These are phyloP conservation scores for Potentilla sterilis DNA, from an alignment of 306 rosid genomes.

Conservation along the genomic window DNA sequence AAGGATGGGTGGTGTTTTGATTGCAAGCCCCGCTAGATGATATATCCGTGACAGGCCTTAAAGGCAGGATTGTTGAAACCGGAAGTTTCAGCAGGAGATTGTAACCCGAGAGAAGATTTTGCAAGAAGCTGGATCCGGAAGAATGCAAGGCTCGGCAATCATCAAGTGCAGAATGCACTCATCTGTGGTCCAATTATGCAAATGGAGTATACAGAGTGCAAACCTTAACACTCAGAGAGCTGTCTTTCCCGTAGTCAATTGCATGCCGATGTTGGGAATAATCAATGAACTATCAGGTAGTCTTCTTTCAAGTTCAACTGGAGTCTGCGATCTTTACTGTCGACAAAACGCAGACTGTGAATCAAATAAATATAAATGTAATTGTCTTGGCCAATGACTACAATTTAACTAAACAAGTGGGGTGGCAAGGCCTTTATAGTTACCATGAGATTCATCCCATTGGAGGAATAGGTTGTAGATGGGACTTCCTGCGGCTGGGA, in stretches of 20 bases:
- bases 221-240: slow-evolving; percentile 42
- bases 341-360: slow-evolving; percentile 20
- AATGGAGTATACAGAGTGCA: slow-evolving; percentile 4
- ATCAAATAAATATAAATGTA: neutral
- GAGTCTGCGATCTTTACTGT: slow-evolving; percentile 62
- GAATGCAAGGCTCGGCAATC: slow-evolving; percentile 26
- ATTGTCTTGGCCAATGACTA: neutral
- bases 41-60: slow-evolving; percentile 32
- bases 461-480: slow-evolving; percentile 33
- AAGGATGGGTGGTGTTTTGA: slow-evolving; percentile 23
- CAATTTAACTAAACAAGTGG: neutral
- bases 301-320: slow-evolving; percentile 49
- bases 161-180: slow-evolving; percentile 8
- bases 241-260: slow-evolving; percentile 37
- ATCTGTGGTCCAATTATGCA: slow-evolving; percentile 17
- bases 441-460: slow-evolving; percentile 45
- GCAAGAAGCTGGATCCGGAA: slow-evolving; percentile 33
- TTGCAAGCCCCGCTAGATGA: slow-evolving; percentile 28
- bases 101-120: slow-evolving; percentile 35
- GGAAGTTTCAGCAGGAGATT: slow-evolving; percentile 31
- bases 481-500: slow-evolving; percentile 46
- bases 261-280: slow-evolving; percentile 30
- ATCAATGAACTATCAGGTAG: slow-evolving; percentile 32
- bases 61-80: slow-evolving; percentile 39
- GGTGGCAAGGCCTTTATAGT: slow-evolving; percentile 20